Base-by-base conservation (phyloP, 805 yeast genomes). In the Lachancea mirantina region DNA sequence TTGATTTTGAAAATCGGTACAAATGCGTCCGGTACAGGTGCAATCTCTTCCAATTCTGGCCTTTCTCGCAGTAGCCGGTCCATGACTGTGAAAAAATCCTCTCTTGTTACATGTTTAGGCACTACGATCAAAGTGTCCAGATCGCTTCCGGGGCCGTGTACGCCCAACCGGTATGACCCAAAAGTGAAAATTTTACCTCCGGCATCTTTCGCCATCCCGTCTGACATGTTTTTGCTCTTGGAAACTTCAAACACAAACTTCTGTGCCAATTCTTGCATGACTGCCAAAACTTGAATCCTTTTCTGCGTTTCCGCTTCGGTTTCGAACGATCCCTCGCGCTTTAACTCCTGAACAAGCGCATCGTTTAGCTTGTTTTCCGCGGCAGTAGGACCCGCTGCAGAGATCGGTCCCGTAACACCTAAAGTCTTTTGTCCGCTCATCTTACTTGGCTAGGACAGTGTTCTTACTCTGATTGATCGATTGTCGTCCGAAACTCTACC, bases 71-170 rank as follows among this genome's bases (percentile, higher is more conserved):
- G 57, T 9, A 92, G 57, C 26, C 70, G 70, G 22, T 69, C 83
- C 62, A 92, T 87, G 0, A 84, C 87, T 1, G 71, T 74, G 53
- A 92, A 92, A 54, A 89, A 92, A 57, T 88, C 92, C 16, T 83
- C 92, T 42, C 96, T 71, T 1, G 83, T 69, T 9, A 92, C 95
- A 57, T 92, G 97, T 49, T 89, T 92, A 2, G 98, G 98, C 11
- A 84, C 96, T 17, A 89, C 96, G n/a, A 92, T 84, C 28, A 92
- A 64, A 0, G 97, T 84, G 65, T 92, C 98, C 40, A 92, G 89
- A 78, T 92, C 98, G 0, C 95, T 82, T 1, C 98, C 97, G 0
- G 97, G 97, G 0, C 97, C 97, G 61, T 88, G 85, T 9, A 92
- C 98, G 4, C 98, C 98, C 26, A 92, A 62, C 42, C 96, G 68